These are phyloP conservation scores for Chionographis japonica DNA, from an alignment of 106 monocot species.

Conservation along the genomic window DNA sequence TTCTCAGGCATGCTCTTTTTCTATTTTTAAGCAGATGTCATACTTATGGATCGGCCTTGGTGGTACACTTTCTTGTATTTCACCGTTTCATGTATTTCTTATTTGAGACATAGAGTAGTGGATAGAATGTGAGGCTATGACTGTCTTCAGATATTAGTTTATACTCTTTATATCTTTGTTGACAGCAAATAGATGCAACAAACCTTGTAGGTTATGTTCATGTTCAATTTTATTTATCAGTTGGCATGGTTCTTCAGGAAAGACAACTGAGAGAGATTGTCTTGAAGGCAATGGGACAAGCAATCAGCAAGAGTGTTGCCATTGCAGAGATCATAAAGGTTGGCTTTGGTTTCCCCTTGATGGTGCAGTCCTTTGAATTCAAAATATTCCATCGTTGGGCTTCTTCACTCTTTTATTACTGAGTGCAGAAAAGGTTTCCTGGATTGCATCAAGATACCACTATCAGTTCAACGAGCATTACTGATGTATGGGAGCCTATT, in stretches of 20 bases:
- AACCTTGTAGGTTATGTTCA: too few species aligned
- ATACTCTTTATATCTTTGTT: too few species aligned
- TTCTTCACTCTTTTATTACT: neutral
- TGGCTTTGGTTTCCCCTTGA: conserved; percentile 1
- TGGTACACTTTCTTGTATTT: too few species aligned
- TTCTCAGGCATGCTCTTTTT: too few species aligned
- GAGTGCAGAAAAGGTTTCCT: conserved; percentile 64
- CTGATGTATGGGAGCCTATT: conserved; percentile 98
- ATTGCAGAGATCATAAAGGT: conserved; percentile 93
- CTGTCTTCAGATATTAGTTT: too few species aligned
- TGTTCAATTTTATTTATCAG: too few species aligned
- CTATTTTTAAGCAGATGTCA: too few species aligned
- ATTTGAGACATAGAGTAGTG: too few species aligned
- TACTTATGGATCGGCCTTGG: too few species aligned
- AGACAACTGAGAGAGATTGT: conserved; percentile 68
- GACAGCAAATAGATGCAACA: too few species aligned
- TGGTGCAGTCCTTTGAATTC: conserved; percentile 1
- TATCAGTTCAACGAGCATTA: conserved; percentile 88
- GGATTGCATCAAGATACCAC: conserved; percentile 87
- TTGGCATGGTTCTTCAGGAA: conserved; percentile 33
- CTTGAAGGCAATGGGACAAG: conserved; percentile 94
- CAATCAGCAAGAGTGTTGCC: conserved; percentile 87
- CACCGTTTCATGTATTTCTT: too few species aligned
- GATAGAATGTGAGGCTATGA: too few species aligned
- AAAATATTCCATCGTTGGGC: neutral